Conservation (phyloP, 2,329 filamentous ascomycete species). For the Colletotrichum destructivum region DNA sequence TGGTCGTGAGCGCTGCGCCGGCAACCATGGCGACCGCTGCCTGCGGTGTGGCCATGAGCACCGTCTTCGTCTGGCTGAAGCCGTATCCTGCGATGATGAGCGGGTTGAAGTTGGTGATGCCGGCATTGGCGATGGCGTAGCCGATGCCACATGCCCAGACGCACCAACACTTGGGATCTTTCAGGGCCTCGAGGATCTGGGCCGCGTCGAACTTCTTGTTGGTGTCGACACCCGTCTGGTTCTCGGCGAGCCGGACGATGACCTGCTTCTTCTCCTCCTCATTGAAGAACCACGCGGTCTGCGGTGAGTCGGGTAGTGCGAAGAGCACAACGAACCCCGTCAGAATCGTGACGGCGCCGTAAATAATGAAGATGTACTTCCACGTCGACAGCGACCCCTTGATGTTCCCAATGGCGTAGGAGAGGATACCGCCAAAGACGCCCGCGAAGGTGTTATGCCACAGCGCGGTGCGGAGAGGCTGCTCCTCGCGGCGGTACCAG, state of each 20-base stretch:
- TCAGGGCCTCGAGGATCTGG: constrained; percentile 71
- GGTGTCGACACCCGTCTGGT: constrained; percentile 81
- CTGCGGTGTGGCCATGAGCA: constrained; percentile 52
- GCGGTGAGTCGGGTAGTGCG: constrained; percentile 69
- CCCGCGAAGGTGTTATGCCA: constrained; percentile 68
- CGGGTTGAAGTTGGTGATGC: constrained; percentile 76
- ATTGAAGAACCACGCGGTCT: constrained; percentile 68
- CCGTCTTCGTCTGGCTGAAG: constrained; percentile 69
- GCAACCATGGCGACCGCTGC: constrained; percentile 51
- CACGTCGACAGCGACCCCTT: constrained; percentile 44
- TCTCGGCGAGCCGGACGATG: constrained; percentile 79
- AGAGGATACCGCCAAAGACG: constrained; percentile 66
- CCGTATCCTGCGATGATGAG: constrained; percentile 75
- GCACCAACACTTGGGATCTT: constrained; percentile 69
- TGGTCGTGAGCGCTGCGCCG: constrained; percentile 44
- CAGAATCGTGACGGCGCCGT: constrained; percentile 72
- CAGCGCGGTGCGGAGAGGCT: constrained; percentile 74
- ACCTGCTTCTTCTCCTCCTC: constrained; percentile 77
- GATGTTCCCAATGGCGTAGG: constrained; percentile 56
- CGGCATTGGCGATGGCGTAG: constrained; percentile 77
- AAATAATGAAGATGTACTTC: constrained; percentile 71
- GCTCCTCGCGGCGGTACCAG: constrained; percentile 68
- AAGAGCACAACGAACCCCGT: constrained; percentile 73
- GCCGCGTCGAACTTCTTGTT: constrained; percentile 76
- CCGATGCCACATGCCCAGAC: constrained; percentile 74